A percentile compares a stretch with the other conserved stretches of the same genome.
phyloP scores from a whole-genome alignment of 257 asterid genomes.

The Nicotiana noctiflora region DNA sequence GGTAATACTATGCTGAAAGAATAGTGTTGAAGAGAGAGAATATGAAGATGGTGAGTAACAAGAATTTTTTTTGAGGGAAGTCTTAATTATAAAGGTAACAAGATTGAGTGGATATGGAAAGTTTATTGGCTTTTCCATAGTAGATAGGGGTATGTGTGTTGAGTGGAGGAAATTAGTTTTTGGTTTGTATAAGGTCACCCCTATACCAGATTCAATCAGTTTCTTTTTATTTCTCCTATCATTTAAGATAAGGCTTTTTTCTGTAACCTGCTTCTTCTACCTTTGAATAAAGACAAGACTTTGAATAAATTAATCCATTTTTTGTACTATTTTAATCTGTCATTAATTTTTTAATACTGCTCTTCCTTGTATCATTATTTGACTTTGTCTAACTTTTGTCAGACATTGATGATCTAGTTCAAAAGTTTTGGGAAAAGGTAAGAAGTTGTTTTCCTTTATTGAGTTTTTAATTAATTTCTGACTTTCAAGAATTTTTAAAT shows the following conservation, averaged over 20 bases:
- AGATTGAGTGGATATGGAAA: constrained; percentile 16
- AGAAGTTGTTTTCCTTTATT: background rate
- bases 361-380: constrained; percentile 4
- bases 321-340: background rate
- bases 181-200: constrained; percentile 34
- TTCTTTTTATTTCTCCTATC: background rate
- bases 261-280: background rate
- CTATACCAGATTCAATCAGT: background rate
- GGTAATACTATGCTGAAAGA: constrained; percentile 17
- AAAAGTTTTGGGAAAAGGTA: constrained; percentile 5
- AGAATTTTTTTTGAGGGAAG: background rate
- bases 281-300: background rate
- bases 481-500: background rate
- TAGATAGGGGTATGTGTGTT: constrained; percentile 69
- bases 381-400: constrained; percentile 16
- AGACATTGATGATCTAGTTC: background rate
- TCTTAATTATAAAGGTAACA: constrained; percentile 17
- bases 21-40: background rate
- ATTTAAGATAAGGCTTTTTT: background rate
- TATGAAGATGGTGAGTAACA: constrained; percentile 19
- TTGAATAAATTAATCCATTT: background rate
- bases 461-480: background rate
- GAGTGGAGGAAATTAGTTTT: constrained; percentile 73
- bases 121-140: constrained; percentile 50
- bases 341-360: constrained; percentile 6